Percentiles rank a stretch among this genome's conserved stretches.
Evolutionary conservation across 148 eudicot species (phyloP).

Genomic region (Polygonum aviculare): DNA sequence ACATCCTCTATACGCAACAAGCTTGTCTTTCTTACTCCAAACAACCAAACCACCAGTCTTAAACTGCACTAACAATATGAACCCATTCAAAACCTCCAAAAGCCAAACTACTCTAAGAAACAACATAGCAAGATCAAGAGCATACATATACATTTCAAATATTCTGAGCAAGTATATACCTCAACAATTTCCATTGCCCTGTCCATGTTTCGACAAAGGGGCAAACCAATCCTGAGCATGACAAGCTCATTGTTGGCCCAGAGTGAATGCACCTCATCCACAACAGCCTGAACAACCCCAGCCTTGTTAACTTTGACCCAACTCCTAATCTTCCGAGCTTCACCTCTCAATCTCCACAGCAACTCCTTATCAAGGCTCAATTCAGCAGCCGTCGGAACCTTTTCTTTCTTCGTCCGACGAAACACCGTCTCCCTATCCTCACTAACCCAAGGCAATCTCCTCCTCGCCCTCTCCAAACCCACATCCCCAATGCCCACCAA

Average conservation of each 20-base stretch:
- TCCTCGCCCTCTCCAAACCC: slow-evolving; percentile 4
- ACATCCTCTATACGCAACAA: slow-evolving; percentile 77
- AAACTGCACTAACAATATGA: slow-evolving; percentile 34
- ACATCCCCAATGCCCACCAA: slow-evolving; percentile 17
- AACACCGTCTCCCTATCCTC: slow-evolving; percentile 36
- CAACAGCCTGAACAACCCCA: slow-evolving; percentile 73
- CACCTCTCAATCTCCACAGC: slow-evolving; percentile 64
- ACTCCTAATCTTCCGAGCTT: slow-evolving; percentile 51
- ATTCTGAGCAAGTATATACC: slow-evolving; percentile 25
- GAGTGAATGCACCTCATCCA: slow-evolving; percentile 50
- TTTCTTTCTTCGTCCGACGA: slow-evolving; percentile 52
- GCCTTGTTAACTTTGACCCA: slow-evolving; percentile 86
- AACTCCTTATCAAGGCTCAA: slow-evolving; percentile 56
- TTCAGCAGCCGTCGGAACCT: slow-evolving; percentile 50
- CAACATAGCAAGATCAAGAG: background rate
- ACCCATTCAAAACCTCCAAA: slow-evolving; percentile 6
- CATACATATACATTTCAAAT: background rate
- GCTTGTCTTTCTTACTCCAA: slow-evolving; percentile 71
- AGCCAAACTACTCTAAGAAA: background rate
- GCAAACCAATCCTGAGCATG: slow-evolving; percentile 70
- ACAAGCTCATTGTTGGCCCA: slow-evolving; percentile 77
- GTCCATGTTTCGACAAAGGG: slow-evolving; percentile 79
- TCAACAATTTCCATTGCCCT: slow-evolving; percentile 89
- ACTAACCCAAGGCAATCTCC: slow-evolving; percentile 71
- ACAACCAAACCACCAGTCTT: slow-evolving; percentile 94